These are phyloP conservation scores for Russula abietina DNA, from an alignment of 768 basidiomycete genomes.

Conservation along the genomic window DNA sequence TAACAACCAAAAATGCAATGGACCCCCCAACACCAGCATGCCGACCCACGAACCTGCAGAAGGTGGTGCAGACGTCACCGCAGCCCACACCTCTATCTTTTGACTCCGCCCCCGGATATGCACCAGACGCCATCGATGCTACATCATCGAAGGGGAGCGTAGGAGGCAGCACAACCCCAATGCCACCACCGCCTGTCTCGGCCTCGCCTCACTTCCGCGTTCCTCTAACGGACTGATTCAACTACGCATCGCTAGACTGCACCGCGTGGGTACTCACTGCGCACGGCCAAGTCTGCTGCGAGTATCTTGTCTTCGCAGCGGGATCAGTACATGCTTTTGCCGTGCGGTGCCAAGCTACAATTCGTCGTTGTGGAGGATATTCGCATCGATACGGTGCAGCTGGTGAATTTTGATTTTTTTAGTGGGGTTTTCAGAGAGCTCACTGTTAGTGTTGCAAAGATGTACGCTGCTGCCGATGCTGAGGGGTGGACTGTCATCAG, in stretches of 20 bases:
- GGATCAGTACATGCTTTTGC: slow-evolving; percentile 95
- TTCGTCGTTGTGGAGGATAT: slow-evolving; percentile 96
- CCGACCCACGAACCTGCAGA: slow-evolving; percentile 1
- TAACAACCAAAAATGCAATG: slow-evolving; percentile 28
- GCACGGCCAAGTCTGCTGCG: slow-evolving; percentile 78
- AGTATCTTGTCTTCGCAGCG: slow-evolving; percentile 84
- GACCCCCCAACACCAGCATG: slow-evolving; percentile 4
- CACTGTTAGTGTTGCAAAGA: slow-evolving; percentile 63
- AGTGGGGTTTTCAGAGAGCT: slow-evolving; percentile 94
- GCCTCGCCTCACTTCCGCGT: slow-evolving; percentile 59
- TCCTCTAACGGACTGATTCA: slow-evolving; percentile 81
- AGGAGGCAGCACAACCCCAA: background rate
- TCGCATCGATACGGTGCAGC: no score
- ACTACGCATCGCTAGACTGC: slow-evolving; percentile 91
- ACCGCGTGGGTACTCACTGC: slow-evolving; percentile 86
- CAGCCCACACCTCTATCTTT: background rate
- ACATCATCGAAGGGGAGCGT: background rate
- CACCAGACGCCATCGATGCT: background rate
- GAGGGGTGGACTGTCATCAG: no score
- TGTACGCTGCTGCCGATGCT: slow-evolving; percentile 36
- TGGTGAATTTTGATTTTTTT: slow-evolving; percentile 98
- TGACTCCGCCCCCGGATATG: no score
- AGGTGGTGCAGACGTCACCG: background rate
- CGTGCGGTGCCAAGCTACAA: slow-evolving; percentile 60
- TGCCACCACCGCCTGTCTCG: no score